Base-by-base conservation (phyloP, 768 basidiomycete species). In the Cyathus striatus region DNA sequence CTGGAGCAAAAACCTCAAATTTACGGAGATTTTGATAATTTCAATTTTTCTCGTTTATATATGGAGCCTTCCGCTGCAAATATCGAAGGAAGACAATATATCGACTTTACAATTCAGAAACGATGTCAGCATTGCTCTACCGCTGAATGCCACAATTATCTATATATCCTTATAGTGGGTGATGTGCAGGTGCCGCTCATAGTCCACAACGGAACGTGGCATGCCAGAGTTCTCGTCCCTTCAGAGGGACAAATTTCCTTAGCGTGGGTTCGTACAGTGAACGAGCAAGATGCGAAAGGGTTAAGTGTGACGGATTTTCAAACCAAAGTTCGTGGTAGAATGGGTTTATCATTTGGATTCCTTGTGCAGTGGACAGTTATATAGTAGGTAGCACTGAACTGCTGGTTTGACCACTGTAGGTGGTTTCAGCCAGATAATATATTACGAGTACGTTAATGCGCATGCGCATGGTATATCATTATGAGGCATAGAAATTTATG, bases 111-210 rank as follows among this genome's bases (percentile, higher is more conserved):
- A 23, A 38, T 73, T 1, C 65, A 62, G 47, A 76, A 74, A 50
- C 59, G 62, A 45, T 76, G 74, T 49, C 63, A 69, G 50, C 74
- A 76, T 51, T 63, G 71, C 62, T 69, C 69, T 9, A 68, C 57
- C 12, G 59, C 52, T 5, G 64, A 69, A 34, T 48, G 44, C 16
- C 68, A 76, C 48, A 72, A 73, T 43, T 69, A 65, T 44, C 63
- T 73, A 10, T 62, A 62, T 44, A 55, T 72, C 39, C 51, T 74
- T 33, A 57, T 56, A 24, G 47, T 59, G 14, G 58, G 56, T 17
- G 64, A 63, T 34, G 53, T 61, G 27, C 57, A 59, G 7, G 60
- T 61, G 9, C 65, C 69, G 9, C 44, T 76, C 37, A 44, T 53
- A 36, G 58, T 62, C 23, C 53, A 49, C 4, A 60, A 69, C 40